Base-by-base conservation (phyloP, 805 yeast genomes). In the Starmera dryadoides region DNA sequence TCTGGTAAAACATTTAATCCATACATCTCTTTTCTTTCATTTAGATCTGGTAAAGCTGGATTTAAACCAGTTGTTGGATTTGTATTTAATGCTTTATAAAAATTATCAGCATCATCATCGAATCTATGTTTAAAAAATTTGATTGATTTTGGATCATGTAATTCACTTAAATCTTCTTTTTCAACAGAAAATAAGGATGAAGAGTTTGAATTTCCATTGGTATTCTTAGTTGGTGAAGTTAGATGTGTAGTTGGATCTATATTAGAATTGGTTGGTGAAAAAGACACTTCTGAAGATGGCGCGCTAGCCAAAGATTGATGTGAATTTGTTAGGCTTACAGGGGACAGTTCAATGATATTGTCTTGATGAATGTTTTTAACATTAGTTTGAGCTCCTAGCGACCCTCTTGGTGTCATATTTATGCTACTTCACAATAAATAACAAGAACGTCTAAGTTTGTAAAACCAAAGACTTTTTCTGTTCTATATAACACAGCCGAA, bases 1-100 rank as follows among this genome's bases (percentile, higher is more conserved):
- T 75, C 80, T 0, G 98, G 98, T 16, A 93, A 59, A 19, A 53
- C 59, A 56, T 93, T 93, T 15, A 59, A 63, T 19, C 95, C 96
- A 58, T 75, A 93, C 6, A 58, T 61, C n/a, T 51, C 44, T 1
- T 46, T 46, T 39, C 95, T 65, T 4, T 47, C 42, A 4, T 49
- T 42, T 7, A 46, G 35, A 28, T 68, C 68, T 4, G 57, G 48
- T 16, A 63, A 52, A 2, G 61, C 33, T 4, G 54, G 54, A 19
- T 65, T 48, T 12, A 79, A 53, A 0, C 86, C 86, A 2, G 43
- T 46, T 4, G 47, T 36, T 3, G 53, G 41, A 36, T 71, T 64
- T 2, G 79, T 59, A 45, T 58, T 55, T 38, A 64, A 66, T 25
- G 49, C 52, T 22, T 44, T 37, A 20, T 50, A 58, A 39, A 61